A percentile compares a stretch with the other conserved stretches of the same genome.
Evolutionary conservation across 2,329 filamentous ascomycete genomes (phyloP).

Genomic region (Monosporascus sp.): DNA sequence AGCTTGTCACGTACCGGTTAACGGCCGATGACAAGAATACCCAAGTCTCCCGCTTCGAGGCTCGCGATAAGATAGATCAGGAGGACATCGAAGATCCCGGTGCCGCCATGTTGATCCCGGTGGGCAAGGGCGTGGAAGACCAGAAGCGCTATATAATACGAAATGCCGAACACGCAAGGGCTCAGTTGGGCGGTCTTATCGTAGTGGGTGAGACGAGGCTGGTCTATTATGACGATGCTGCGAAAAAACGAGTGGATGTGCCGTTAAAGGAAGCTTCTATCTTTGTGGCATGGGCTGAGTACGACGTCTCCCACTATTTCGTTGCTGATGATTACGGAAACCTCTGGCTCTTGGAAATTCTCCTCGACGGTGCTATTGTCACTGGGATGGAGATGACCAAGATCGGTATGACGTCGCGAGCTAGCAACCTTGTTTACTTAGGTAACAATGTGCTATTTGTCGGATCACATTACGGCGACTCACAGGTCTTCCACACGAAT

Average conservation of each 20-base stretch:
- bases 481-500: constrained; percentile 61
- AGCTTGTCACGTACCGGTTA: constrained; percentile 54
- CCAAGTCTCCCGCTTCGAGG: constrained; percentile 50
- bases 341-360: constrained; percentile 77
- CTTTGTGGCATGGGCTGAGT: constrained; percentile 86
- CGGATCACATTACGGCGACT: constrained; percentile 89
- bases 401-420: constrained; percentile 64
- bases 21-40: constrained; percentile 54
- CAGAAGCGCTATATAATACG: constrained; percentile 57
- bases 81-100: constrained; percentile 49
- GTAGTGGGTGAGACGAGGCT: constrained; percentile 77
- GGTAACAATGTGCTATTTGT: constrained; percentile 71
- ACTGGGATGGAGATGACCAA: constrained; percentile 65
- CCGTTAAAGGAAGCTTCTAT: constrained; percentile 69
- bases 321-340: constrained; percentile 87
- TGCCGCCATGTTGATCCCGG: constrained; percentile 57
- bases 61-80: constrained; percentile 49
- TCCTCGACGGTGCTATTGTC: constrained; percentile 62
- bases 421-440: constrained; percentile 74
- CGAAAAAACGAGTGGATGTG: constrained; percentile 59
- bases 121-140: constrained; percentile 48
- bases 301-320: constrained; percentile 78
- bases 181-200: constrained; percentile 64
- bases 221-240: constrained; percentile 78
- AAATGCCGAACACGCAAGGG: constrained; percentile 45